These are phyloP conservation scores for Cladosporium sp. DNA, from an alignment of 2,329 filamentous ascomycete genomes.

Conservation along the genomic window DNA sequence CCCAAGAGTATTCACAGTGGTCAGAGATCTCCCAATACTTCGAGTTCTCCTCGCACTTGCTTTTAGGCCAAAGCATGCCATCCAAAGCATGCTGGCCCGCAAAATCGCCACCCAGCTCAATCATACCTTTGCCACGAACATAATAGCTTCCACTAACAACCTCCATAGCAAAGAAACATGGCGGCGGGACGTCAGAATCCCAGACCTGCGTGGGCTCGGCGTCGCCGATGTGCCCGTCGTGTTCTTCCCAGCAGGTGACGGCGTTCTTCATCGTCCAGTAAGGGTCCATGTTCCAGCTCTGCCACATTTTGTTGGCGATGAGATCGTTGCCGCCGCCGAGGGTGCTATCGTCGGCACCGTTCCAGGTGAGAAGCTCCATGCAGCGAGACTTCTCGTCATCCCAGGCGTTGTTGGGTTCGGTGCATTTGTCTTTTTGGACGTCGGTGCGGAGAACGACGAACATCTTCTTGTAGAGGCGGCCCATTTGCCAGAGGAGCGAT, in stretches of 20 bases:
- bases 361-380: conserved; percentile 13
- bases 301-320: conserved; percentile 10
- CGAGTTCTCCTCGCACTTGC: conserved; percentile 5
- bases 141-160: conserved; percentile 10
- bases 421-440: neutral
- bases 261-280: conserved; percentile 14
- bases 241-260: conserved; percentile 15
- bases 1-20: neutral
- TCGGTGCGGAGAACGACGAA: conserved; percentile 13
- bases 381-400: conserved; percentile 12
- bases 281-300: conserved; percentile 16
- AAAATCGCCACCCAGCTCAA: conserved; percentile 5
- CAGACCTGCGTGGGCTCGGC: neutral
- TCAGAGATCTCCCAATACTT: neutral
- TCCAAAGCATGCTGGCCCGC: conserved; percentile 10
- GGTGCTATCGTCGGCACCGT: neutral
- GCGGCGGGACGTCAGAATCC: neutral
- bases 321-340: conserved; percentile 15
- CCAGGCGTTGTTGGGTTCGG: conserved; percentile 10
- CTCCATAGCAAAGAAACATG: conserved; percentile 16
- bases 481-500: conserved; percentile 18
- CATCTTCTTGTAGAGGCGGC: conserved; percentile 1
- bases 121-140: conserved; percentile 1
- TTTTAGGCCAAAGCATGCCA: conserved; percentile 10
- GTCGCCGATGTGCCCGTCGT: conserved; percentile 3